Percentiles rank a stretch among this genome's conserved stretches.
phyloP scores from a whole-genome alignment of 495 filamentous ascomycete genomes.

The Aspergillus heteromorphus region DNA sequence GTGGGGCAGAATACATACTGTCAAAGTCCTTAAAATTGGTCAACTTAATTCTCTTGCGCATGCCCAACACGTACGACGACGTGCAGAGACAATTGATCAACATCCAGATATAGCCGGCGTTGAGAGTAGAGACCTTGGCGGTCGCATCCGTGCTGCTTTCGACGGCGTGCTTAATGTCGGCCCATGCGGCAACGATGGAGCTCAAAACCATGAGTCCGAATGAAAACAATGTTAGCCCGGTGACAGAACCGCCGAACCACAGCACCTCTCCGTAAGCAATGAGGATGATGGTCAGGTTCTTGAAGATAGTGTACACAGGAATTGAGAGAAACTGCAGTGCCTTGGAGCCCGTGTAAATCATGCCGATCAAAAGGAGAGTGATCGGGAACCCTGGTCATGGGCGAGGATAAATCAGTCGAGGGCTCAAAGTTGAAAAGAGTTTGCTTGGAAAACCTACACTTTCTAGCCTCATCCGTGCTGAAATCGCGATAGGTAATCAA shows the following conservation, averaged over 20 bases:
- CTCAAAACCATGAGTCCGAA: conserved; percentile 98
- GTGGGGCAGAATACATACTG: conserved; percentile 56
- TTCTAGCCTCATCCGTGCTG: conserved; percentile 81
- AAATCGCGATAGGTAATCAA: conserved; percentile 89
- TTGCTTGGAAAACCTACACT: conserved; percentile 56
- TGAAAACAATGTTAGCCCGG: conserved; percentile 80
- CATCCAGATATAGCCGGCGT: conserved; percentile 98
- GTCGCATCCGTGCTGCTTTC: conserved; percentile 57
- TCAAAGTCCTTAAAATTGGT: conserved; percentile 99
- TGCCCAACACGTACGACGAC: conserved; percentile 81
- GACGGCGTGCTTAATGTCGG: conserved; percentile 88
- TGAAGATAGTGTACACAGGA: conserved; percentile 99
- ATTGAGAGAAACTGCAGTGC: conserved; percentile 95
- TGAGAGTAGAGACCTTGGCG: conserved; percentile 77
- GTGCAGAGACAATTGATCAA: conserved; percentile 94
- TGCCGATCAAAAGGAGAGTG: conserved; percentile 91
- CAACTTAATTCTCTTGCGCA: conserved; percentile 98
- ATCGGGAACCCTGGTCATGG: conserved; percentile 81
- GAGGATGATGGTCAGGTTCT: conserved; percentile 98
- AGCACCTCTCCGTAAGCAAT: conserved; percentile 98
- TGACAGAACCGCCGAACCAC: conserved; percentile 97
- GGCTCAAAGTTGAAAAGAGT: not conserved
- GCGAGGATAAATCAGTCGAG: conserved; percentile 20
- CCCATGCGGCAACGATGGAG: conserved; percentile 94
- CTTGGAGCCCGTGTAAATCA: conserved; percentile 98